Percentiles rank a stretch among this genome's conserved stretches.
Evolutionary conservation across 495 filamentous ascomycete species (phyloP).

Genomic region (Penicillium pulvis): DNA sequence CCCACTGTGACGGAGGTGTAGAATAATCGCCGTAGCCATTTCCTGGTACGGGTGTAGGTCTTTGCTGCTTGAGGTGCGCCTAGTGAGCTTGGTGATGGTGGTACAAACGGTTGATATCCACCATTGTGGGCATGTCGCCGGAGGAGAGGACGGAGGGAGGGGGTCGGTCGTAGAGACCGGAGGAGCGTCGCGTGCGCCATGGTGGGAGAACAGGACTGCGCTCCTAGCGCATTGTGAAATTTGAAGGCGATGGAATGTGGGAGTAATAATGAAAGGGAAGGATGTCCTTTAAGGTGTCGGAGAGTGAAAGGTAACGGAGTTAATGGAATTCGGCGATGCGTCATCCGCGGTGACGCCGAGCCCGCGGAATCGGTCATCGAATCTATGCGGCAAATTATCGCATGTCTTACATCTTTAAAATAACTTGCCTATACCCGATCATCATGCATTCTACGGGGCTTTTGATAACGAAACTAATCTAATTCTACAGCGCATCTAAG

Average conservation of each 20-base stretch:
- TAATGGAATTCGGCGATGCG: neutral
- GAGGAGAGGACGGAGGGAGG: slow-evolving; percentile 14
- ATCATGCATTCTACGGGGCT: too few species aligned
- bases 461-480: too few species aligned
- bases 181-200: slow-evolving; percentile 35
- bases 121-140: slow-evolving; percentile 33
- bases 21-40: slow-evolving; percentile 74
- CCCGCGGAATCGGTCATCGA: too few species aligned
- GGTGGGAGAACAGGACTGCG: neutral
- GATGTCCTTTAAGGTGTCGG: neutral
- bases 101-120: slow-evolving; percentile 70
- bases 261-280: neutral
- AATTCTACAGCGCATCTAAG: too few species aligned
- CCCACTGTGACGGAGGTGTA: slow-evolving; percentile 62
- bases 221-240: slow-evolving; percentile 16
- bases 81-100: slow-evolving; percentile 78
- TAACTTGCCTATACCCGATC: too few species aligned
- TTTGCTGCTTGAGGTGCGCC: slow-evolving; percentile 69
- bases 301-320: neutral
- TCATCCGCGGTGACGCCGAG: slow-evolving; percentile 3
- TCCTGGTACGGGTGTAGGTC: slow-evolving; percentile 63
- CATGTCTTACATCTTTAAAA: too few species aligned
- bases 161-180: slow-evolving; percentile 28
- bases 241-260: neutral
- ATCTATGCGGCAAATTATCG: too few species aligned